These are phyloP conservation scores for Olyra latifolia DNA, from an alignment of 176 grass and related monocot species.

Conservation along the genomic window DNA sequence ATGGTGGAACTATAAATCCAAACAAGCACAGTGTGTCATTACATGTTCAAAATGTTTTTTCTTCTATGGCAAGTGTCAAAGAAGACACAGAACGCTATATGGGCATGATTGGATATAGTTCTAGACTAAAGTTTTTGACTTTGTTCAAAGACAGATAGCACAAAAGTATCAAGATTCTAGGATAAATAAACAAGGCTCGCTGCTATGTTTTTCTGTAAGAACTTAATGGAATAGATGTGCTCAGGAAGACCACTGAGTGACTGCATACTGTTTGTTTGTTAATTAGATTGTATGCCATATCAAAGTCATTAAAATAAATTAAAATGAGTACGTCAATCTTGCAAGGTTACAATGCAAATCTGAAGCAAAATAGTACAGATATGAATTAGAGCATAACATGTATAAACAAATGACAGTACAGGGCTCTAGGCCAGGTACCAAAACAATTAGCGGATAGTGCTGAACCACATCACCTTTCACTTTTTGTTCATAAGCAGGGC, in stretches of 20 bases:
- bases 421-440: not conserved
- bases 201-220: not conserved
- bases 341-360: conserved; percentile 1
- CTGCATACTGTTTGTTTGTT: not conserved
- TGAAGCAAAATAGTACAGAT: not conserved
- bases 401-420: conserved; percentile 12
- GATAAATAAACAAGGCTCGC: not conserved
- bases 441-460: conserved; percentile 11
- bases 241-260: not conserved
- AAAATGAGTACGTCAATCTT: not conserved
- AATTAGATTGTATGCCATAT: not conserved
- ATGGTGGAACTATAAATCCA: no score
- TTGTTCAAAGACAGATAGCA: not conserved
- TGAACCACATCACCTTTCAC: conserved; percentile 74
- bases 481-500: conserved; percentile 90
- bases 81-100: not conserved
- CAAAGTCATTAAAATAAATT: not conserved
- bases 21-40: not conserved
- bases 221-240: not conserved
- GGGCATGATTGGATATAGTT: no score
- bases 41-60: not conserved
- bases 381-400: not conserved
- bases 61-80: not conserved
- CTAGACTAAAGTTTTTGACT: no score
- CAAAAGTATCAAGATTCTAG: not conserved